Evolutionary conservation across 495 filamentous ascomycete species (phyloP).

Genomic region (Neurospora sublineolata): DNA sequence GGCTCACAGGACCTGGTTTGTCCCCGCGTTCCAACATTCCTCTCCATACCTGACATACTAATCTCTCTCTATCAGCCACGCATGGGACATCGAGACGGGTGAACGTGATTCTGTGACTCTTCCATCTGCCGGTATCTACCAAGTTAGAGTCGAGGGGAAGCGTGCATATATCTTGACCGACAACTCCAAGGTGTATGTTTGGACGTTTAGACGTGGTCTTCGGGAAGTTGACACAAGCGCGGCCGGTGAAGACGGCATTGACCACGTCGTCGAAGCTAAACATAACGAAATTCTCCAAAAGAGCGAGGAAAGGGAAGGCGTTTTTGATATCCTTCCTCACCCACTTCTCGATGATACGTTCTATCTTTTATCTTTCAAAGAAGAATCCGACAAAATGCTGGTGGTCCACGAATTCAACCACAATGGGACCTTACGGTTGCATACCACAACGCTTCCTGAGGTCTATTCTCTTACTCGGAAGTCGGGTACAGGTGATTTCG

Average conservation of each 20-base stretch:
- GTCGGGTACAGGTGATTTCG: background rate
- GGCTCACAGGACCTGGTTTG: conserved; percentile 15
- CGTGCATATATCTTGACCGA: background rate
- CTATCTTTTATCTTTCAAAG: background rate
- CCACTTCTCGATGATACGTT: background rate
- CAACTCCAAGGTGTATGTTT: background rate
- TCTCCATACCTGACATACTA: background rate
- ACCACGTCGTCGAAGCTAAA: background rate
- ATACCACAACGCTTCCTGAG: background rate
- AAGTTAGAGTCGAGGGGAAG: background rate
- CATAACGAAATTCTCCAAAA: background rate
- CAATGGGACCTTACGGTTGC: background rate
- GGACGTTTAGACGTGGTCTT: background rate
- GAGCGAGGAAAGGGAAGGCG: background rate
- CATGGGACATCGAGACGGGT: conserved; percentile 7
- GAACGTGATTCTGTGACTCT: background rate
- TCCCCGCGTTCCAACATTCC: background rate
- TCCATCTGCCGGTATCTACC: background rate
- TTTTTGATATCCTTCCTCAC: background rate
- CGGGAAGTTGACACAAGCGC: background rate
- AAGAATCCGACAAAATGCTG: background rate
- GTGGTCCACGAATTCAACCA: background rate
- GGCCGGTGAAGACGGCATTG: background rate
- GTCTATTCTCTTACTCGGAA: background rate
- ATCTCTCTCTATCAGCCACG: conserved; percentile 5